Evolutionary conservation across 352 stramenopile genomes (phyloP), one percentile per base, ranked within the genome.

Genomic region (Globisporangium nodosum): DNA sequence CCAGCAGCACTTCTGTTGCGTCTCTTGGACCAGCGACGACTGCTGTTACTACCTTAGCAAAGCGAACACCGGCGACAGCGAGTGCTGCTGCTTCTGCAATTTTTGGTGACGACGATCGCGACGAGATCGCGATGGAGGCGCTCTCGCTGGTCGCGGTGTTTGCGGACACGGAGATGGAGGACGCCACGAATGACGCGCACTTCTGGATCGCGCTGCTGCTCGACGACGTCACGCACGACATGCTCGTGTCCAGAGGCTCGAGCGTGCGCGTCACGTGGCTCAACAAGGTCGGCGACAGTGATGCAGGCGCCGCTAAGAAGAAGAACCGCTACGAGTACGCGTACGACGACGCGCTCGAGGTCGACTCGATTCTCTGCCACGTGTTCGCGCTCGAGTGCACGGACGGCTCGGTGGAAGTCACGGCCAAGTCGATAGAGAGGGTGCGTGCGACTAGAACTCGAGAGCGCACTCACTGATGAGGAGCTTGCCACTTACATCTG

Each of bases 161-260:
- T 46, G 58, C 49, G 21, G 46, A 48, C n/a, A 37, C 35, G 11
- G 5, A 39, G 57, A 24, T 39, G 30, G 11, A 40, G 2, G 31
- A 5, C 5, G 42, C 40, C 40, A n/a, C 40, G 9, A 15, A 46
- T 6, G 71, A 85, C 43, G 56, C 67, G 58, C 31, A 35, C 31
- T 92, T 88, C 49, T 92, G 76, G 76, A 59, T 92, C 37, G 83
- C 78, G 0, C 67, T 88, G 64, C 64, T 92, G 59, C 73, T 73
- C 43, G 83, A 90, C 65, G 83, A 92, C 60, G 79, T 90, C 54
- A 90, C 79, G 21, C 74, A 85, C 54, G 70, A 84, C 49, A 92
- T 92, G 83, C 54, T 88, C 9, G 64, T 68, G 3, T 53, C 63
- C 18, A 73, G 66, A 8, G 65, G 81, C 46, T 69, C 65, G 0